Percentiles rank a stretch among this genome's conserved stretches.
These are phyloP conservation scores for Aaosphaeria pasadenensis DNA, from an alignment of 2,329 filamentous ascomycete genomes.

Conservation along the genomic window DNA sequence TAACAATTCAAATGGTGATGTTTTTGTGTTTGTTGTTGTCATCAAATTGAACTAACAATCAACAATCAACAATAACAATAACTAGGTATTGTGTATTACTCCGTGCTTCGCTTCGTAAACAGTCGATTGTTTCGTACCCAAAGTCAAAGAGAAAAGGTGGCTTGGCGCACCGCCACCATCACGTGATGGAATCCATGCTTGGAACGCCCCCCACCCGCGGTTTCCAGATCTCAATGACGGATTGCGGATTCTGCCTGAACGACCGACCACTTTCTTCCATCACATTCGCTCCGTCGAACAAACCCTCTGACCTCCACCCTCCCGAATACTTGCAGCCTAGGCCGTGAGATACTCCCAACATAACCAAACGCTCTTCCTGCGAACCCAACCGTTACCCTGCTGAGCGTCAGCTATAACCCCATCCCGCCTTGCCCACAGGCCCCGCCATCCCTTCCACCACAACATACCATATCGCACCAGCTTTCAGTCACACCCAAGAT, in stretches of 20 bases:
- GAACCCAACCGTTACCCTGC: constrained; percentile 3
- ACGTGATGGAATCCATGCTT: too few species aligned
- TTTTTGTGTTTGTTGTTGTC: too few species aligned
- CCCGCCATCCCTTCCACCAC: constrained; percentile 4
- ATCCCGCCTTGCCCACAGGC: constrained; percentile 16
- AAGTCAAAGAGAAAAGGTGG: too few species aligned
- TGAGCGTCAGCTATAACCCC: constrained; percentile 11
- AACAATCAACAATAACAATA: too few species aligned
- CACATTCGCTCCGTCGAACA: constrained; percentile 13
- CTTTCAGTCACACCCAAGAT: constrained; percentile 40
- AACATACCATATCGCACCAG: constrained; percentile 8
- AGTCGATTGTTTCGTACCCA: too few species aligned
- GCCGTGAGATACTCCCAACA: not conserved
- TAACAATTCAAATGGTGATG: too few species aligned
- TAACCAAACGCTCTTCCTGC: not conserved
- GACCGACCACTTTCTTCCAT: constrained; percentile 12
- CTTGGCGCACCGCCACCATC: too few species aligned
- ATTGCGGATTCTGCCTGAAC: constrained; percentile 14
- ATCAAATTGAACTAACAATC: too few species aligned
- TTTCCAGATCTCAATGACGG: too few species aligned
- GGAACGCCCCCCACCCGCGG: too few species aligned
- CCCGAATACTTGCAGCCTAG: constrained; percentile 4
- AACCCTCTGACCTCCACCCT: constrained; percentile 1
- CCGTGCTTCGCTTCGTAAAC: too few species aligned
- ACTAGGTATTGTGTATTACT: too few species aligned